Percentiles rank a stretch among this genome's conserved stretches.
phyloP scores from a whole-genome alignment of 768 basidiomycete genomes.

The Leccinum subtestaceum region DNA sequence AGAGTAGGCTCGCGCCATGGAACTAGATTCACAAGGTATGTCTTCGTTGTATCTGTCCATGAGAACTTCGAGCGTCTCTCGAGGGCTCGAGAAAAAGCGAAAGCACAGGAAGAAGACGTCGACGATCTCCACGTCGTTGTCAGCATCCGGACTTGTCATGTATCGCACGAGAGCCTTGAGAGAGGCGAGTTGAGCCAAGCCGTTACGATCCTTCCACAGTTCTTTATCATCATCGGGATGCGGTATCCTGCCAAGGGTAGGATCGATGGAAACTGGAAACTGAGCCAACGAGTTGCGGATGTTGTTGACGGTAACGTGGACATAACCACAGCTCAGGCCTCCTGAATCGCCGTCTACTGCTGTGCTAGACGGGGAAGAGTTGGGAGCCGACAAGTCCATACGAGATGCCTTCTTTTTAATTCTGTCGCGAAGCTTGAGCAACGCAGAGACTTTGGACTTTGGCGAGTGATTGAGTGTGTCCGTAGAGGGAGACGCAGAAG shows the following conservation, averaged over 20 bases:
- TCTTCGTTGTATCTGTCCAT: slow-evolving; percentile 49
- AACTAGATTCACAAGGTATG: slow-evolving; percentile 15
- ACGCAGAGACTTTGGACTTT: slow-evolving; percentile 13
- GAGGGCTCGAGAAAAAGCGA: slow-evolving; percentile 60
- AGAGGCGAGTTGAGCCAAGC: slow-evolving; percentile 34
- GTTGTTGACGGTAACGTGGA: slow-evolving; percentile 24
- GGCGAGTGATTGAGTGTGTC: background rate
- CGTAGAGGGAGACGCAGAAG: slow-evolving; percentile 1
- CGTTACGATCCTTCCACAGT: slow-evolving; percentile 26
- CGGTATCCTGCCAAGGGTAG: slow-evolving; percentile 29
- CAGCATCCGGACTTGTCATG: slow-evolving; percentile 41
- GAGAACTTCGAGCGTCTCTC: slow-evolving; percentile 42
- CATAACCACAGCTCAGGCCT: slow-evolving; percentile 17
- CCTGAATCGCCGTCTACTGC: slow-evolving; percentile 15
- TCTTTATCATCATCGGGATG: slow-evolving; percentile 31
- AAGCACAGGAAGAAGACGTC: slow-evolving; percentile 69
- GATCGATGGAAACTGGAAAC: slow-evolving; percentile 27
- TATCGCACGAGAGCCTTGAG: slow-evolving; percentile 44
- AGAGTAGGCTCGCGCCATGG: slow-evolving; percentile 41
- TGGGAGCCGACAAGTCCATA: background rate
- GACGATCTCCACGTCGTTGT: slow-evolving; percentile 42
- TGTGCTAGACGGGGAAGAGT: slow-evolving; percentile 22
- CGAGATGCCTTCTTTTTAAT: slow-evolving; percentile 7
- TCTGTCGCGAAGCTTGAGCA: slow-evolving; percentile 16
- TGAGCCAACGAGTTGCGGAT: slow-evolving; percentile 28